Percentiles rank a stretch among this genome's conserved stretches.
Evolutionary conservation across 2,329 filamentous ascomycete genomes (phyloP).

Genomic region (Laburnicola sp.): DNA sequence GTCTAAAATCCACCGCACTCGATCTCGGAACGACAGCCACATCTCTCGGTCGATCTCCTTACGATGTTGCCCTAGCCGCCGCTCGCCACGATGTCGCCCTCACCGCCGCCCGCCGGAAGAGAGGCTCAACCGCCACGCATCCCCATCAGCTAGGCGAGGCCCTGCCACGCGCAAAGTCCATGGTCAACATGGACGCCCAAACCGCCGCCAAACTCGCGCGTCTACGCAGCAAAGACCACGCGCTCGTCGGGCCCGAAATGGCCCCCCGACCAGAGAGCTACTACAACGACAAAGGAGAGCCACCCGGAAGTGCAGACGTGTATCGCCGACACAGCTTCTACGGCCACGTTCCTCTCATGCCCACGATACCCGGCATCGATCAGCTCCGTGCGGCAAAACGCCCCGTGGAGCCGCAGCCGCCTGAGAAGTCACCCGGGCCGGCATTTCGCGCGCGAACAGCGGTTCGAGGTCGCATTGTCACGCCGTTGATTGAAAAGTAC

Average conservation of each 20-base stretch:
- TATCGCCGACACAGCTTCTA: conserved; percentile 21
- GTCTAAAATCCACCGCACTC: conserved; percentile 30
- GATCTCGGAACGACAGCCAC: conserved; percentile 49
- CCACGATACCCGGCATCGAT: conserved; percentile 11
- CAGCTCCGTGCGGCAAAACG: neutral
- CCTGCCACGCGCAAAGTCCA: conserved; percentile 34
- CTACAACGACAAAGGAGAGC: conserved; percentile 30
- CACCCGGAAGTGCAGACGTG: conserved; percentile 26
- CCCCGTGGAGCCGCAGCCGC: neutral
- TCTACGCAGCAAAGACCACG: conserved; percentile 41
- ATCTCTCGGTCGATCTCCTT: conserved; percentile 49
- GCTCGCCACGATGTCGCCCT: conserved; percentile 20
- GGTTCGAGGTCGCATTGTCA: conserved; percentile 23
- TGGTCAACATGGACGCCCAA: conserved; percentile 41
- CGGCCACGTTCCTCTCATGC: conserved; percentile 31
- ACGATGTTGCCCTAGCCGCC: conserved; percentile 46
- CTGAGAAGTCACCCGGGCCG: conserved; percentile 6
- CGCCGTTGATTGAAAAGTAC: conserved; percentile 23
- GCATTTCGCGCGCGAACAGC: conserved; percentile 16
- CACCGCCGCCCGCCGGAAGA: conserved; percentile 18
- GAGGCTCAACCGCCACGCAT: conserved; percentile 33
- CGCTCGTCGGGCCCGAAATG: conserved; percentile 21
- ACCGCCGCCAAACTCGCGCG: conserved; percentile 43
- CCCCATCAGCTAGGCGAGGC: conserved; percentile 41
- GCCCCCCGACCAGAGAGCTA: conserved; percentile 32